These are phyloP conservation scores for Incumbomyces delicatus DNA, from an alignment of 2,329 filamentous ascomycete species.

Conservation along the genomic window DNA sequence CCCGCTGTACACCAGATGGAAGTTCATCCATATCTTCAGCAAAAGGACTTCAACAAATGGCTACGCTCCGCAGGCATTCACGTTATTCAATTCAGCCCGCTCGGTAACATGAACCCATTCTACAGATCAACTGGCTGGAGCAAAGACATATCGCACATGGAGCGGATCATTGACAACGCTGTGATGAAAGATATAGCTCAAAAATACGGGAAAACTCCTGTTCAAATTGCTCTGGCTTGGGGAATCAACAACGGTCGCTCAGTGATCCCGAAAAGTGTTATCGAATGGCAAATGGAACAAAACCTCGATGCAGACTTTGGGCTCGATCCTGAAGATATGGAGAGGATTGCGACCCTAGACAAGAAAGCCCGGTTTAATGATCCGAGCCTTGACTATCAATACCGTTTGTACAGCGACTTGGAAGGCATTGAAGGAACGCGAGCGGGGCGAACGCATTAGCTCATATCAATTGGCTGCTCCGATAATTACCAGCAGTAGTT, in stretches of 20 bases:
- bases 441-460: neutral
- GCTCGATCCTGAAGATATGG: slow-evolving; percentile 12
- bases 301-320: slow-evolving; percentile 28
- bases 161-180: slow-evolving; percentile 32
- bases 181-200: slow-evolving; percentile 32
- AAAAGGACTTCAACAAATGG: slow-evolving; percentile 46
- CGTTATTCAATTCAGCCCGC: slow-evolving; percentile 55
- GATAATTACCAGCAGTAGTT: no score
- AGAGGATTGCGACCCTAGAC: slow-evolving; percentile 24
- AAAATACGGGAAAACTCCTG: slow-evolving; percentile 32
- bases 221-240: slow-evolving; percentile 42
- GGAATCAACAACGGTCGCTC: slow-evolving; percentile 38
- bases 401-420: slow-evolving; percentile 33
- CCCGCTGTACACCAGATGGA: slow-evolving; percentile 62
- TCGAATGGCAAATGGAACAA: slow-evolving; percentile 34
- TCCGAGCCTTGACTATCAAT: slow-evolving; percentile 31
- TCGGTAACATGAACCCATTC: slow-evolving; percentile 42
- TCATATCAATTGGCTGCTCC: no score
- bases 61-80: slow-evolving; percentile 50
- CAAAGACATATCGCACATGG: slow-evolving; percentile 19
- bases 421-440: slow-evolving; percentile 22
- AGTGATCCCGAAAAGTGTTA: slow-evolving; percentile 44
- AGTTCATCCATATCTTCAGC: slow-evolving; percentile 59
- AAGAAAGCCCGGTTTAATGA: slow-evolving; percentile 32
- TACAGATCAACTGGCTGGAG: slow-evolving; percentile 23